These are phyloP conservation scores for Yamagishiella unicocca DNA, from an alignment of 139 green algal genomes.

Conservation along the genomic window DNA sequence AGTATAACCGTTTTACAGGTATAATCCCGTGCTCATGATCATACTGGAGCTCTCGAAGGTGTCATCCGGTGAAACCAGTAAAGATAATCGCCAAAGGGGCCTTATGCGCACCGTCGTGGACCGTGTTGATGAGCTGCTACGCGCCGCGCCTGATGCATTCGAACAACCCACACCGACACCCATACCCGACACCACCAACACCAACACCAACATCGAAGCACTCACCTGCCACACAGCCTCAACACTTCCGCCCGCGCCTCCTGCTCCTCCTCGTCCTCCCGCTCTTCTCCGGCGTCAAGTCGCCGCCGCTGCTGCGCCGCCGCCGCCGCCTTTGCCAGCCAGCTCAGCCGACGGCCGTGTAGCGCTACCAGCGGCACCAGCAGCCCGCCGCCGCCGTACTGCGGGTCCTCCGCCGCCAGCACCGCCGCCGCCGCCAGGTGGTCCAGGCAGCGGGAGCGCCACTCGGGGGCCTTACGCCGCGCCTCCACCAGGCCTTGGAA, in stretches of 20 bases:
- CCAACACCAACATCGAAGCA: background rate
- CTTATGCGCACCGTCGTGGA: too few species aligned
- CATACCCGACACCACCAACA: too few species aligned
- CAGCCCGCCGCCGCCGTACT: constrained; percentile 27
- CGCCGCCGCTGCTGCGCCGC: background rate
- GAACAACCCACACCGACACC: too few species aligned
- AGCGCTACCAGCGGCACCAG: constrained; percentile 38
- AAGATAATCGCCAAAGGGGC: too few species aligned
- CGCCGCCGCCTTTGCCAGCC: constrained; percentile 33
- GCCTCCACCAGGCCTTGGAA: constrained; percentile 1
- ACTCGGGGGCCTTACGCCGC: constrained; percentile 10
- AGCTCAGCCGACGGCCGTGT: constrained; percentile 23
- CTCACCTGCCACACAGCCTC: constrained; percentile 15
- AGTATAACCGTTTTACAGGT: too few species aligned
- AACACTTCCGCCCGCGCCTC: background rate
- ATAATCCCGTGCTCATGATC: too few species aligned
- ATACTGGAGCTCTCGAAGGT: too few species aligned
- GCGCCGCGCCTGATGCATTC: too few species aligned
- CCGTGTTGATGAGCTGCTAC: too few species aligned
- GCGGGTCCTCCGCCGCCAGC: background rate
- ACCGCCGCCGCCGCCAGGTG: constrained; percentile 14
- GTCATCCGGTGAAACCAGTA: too few species aligned
- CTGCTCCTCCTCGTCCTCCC: background rate
- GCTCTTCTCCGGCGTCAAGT: background rate
- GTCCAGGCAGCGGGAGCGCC: constrained; percentile 32